Evolutionary conservation across 192 early-diverging fungal genomes (phyloP).

Genomic region (Rhizoclosmatium globosum): DNA sequence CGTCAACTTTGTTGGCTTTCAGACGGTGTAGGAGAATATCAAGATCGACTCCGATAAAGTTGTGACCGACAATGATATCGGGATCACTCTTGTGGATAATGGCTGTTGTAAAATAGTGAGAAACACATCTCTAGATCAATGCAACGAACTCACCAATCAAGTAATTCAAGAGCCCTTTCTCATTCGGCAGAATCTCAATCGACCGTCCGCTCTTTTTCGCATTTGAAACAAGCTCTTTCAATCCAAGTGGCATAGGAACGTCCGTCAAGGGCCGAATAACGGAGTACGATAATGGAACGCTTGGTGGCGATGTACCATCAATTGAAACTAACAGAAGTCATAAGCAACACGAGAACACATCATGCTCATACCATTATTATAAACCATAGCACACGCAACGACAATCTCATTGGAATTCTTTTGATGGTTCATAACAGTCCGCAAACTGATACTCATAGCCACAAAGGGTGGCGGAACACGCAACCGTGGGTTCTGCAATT

Average conservation of each 20-base stretch:
- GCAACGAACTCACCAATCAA: slow-evolving; percentile 61
- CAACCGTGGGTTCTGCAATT: slow-evolving; percentile 1
- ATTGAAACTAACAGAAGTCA: slow-evolving; percentile 46
- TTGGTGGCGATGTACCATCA: slow-evolving; percentile 39
- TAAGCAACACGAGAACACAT: slow-evolving; percentile 6
- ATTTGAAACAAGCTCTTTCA: slow-evolving; percentile 60
- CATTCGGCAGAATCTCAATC: slow-evolving; percentile 72
- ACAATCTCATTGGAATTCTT: slow-evolving; percentile 91
- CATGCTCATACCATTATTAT: slow-evolving; percentile 68
- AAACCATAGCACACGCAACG: slow-evolving; percentile 76
- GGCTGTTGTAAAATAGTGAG: slow-evolving; percentile 49
- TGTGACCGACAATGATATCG: slow-evolving; percentile 95
- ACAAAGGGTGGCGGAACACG: slow-evolving; percentile 77
- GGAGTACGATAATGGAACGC: slow-evolving; percentile 63
- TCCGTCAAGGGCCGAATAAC: slow-evolving; percentile 78
- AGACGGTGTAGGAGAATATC: slow-evolving; percentile 94
- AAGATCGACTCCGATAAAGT: slow-evolving; percentile 94
- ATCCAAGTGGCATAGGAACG: slow-evolving; percentile 82
- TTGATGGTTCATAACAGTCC: slow-evolving; percentile 82
- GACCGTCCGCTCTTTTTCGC: slow-evolving; percentile 49
- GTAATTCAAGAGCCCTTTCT: slow-evolving; percentile 81
- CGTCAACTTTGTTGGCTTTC: slow-evolving; percentile 76
- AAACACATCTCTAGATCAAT: background rate
- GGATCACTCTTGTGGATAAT: slow-evolving; percentile 83
- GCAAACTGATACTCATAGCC: slow-evolving; percentile 86